Evolutionary conservation across 768 basidiomycete species (phyloP).

Genomic region (Suillus subalutaceus): DNA sequence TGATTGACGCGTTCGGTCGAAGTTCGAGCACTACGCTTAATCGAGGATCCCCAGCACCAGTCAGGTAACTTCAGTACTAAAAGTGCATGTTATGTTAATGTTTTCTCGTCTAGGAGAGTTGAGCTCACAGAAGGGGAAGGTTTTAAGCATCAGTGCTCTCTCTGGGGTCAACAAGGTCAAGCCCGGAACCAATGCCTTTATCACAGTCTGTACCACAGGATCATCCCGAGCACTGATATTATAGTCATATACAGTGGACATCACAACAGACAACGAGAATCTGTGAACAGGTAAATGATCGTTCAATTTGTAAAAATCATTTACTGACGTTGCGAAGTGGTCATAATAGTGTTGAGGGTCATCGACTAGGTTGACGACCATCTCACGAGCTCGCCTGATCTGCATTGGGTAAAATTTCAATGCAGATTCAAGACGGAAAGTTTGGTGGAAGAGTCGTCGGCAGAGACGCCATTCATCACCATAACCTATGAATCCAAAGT

Average conservation of each 20-base stretch:
- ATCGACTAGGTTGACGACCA: slow-evolving; percentile 29
- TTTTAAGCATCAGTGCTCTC: not conserved
- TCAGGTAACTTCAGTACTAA: slow-evolving; percentile 12
- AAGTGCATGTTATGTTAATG: not conserved
- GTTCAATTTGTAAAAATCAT: not conserved
- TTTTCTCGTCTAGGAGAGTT: not conserved
- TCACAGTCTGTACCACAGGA: not conserved
- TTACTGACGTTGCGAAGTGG: slow-evolving; percentile 20
- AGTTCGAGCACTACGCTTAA: slow-evolving; percentile 10
- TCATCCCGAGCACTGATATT: slow-evolving; percentile 4
- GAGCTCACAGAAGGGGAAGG: slow-evolving; percentile 12
- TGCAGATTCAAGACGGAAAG: slow-evolving; percentile 37
- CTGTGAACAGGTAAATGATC: slow-evolving; percentile 4
- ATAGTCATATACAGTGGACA: slow-evolving; percentile 11
- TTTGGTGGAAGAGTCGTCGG: slow-evolving; percentile 40
- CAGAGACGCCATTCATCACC: slow-evolving; percentile 27
- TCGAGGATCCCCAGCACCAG: slow-evolving; percentile 15
- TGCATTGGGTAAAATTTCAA: slow-evolving; percentile 27
- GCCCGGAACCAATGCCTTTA: not conserved
- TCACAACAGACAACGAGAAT: slow-evolving; percentile 10
- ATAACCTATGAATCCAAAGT: slow-evolving; percentile 7
- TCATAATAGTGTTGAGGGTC: slow-evolving; percentile 32
- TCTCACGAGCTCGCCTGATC: slow-evolving; percentile 22
- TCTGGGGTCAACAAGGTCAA: slow-evolving; percentile 2
- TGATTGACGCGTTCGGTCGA: not conserved